Base-by-base conservation (phyloP, 768 basidiomycete species). In the Dacryopinax primogenitus region DNA sequence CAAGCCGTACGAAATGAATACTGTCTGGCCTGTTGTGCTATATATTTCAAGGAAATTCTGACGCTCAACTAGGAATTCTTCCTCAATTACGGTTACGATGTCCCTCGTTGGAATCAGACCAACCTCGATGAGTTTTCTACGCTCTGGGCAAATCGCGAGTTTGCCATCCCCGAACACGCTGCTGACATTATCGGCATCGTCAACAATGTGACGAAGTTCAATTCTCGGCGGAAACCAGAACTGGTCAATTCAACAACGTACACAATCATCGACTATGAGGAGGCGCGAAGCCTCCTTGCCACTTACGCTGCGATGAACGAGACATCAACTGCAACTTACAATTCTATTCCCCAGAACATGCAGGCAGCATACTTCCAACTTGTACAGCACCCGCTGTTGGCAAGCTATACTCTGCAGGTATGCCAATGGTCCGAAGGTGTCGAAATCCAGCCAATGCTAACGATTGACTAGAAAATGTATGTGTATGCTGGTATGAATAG, bases 281-380 rank as follows among this genome's bases (percentile, higher is more conserved):
- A 88, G 32, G 84, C 86, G 18, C 86, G 88, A 12, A 79, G 69
- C 44, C 77, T 86, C 9, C 71, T 83, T 35, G 74, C 74, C 6
- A 77, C 74, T 15, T 86, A 85, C 83, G 74, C 79, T 12, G 74
- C 70, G 1, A 74, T 85, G 26, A 76, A 77, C 61, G 72, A 74
- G 2, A 75, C 80, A 12, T 84, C 86, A 1, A 81, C 81, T 0
- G 71, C 76, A 6, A 76, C 88, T 4, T 86, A 83, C 72, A 77
- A 84, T 69, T 74, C 73, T 16, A 74, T 88, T 3, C 72, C 81
- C 0, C 66, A 74, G n/a, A 76, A 69, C 1, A 78, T 74, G 65
- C 76, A 85, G 69, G 77, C 84, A 1, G 81, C 86, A 0, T 89
- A 83, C 77, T 88, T 83, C 80, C 80, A 90, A 71, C 78, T 85